phyloP scores from a whole-genome alignment of 2,329 filamentous ascomycete species.

The Hypocreales sp. region DNA sequence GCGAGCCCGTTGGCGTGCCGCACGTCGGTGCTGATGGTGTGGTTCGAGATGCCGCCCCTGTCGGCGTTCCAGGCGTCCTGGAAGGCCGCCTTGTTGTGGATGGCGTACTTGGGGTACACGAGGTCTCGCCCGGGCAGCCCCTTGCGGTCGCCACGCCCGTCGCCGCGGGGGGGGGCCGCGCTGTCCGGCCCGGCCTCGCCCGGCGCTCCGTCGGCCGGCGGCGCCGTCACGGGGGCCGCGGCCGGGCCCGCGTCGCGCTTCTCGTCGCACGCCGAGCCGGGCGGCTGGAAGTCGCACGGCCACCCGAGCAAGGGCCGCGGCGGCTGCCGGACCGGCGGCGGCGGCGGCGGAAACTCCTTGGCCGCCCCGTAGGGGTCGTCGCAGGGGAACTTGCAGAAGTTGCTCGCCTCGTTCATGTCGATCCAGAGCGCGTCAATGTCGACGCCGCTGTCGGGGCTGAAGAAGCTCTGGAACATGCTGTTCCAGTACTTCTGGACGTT shows the following conservation, averaged over 20 bases:
- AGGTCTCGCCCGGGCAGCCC: slow-evolving; percentile 38
- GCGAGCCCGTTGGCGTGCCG: slow-evolving; percentile 56
- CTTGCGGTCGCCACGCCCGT: slow-evolving; percentile 30
- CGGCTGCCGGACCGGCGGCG: slow-evolving; percentile 45
- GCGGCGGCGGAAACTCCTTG: slow-evolving; percentile 38
- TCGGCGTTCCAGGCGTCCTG: slow-evolving; percentile 25
- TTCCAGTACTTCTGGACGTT: slow-evolving; percentile 55
- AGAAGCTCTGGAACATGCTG: slow-evolving; percentile 49
- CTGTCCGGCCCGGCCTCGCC: slow-evolving; percentile 1
- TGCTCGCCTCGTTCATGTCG: slow-evolving; percentile 42
- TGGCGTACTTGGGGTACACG: slow-evolving; percentile 60
- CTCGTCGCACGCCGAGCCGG: slow-evolving; percentile 7
- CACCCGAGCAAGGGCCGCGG: slow-evolving; percentile 55
- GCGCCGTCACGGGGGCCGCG: neutral
- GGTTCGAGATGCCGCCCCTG: slow-evolving; percentile 39
- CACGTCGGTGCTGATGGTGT: slow-evolving; percentile 62
- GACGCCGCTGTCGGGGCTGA: slow-evolving; percentile 45
- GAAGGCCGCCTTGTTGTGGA: slow-evolving; percentile 53
- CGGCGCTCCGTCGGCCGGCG: neutral
- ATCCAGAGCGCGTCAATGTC: slow-evolving; percentile 71
- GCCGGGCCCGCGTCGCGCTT: slow-evolving; percentile 1
- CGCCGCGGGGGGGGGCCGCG: slow-evolving; percentile 27
- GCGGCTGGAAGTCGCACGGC: slow-evolving; percentile 23
- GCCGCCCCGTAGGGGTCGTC: slow-evolving; percentile 10
- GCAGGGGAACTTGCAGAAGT: slow-evolving; percentile 16